These are phyloP conservation scores for Multifurca ochricompacta DNA, from an alignment of 768 basidiomycete species.

Conservation along the genomic window DNA sequence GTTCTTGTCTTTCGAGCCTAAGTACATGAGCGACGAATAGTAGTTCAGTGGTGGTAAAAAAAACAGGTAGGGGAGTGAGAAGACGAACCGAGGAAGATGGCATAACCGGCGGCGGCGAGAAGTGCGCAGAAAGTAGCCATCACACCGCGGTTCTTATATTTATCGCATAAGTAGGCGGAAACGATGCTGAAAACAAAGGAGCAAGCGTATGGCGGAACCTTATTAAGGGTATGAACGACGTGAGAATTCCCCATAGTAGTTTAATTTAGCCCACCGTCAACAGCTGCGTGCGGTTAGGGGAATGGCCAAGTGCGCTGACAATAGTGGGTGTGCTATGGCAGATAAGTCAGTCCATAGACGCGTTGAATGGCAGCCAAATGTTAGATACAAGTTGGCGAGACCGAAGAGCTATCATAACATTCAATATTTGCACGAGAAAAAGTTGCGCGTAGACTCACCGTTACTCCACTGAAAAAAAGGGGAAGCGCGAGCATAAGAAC, in stretches of 20 bases:
- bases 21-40: background rate
- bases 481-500: conserved; percentile 43
- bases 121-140: conserved; percentile 14
- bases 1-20: conserved; percentile 19
- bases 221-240: background rate
- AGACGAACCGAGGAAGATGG: conserved; percentile 18
- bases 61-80: background rate
- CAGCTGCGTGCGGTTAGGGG: conserved; percentile 25
- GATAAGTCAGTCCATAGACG: background rate
- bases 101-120: conserved; percentile 16
- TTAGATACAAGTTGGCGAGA: conserved; percentile 25
- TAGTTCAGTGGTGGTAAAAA: background rate
- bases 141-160: conserved; percentile 16
- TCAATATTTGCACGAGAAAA: background rate
- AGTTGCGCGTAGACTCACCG: conserved; percentile 30
- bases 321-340: conserved; percentile 25
- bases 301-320: conserved; percentile 27
- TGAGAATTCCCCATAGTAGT: background rate
- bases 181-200: conserved; percentile 22
- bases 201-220: conserved; percentile 29
- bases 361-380: background rate
- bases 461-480: conserved; percentile 48
- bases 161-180: conserved; percentile 18
- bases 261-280: conserved; percentile 20
- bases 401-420: conserved; percentile 19